Evolutionary conservation across 2,329 filamentous ascomycete species (phyloP).

Genomic region (Diaporthe sp.): DNA sequence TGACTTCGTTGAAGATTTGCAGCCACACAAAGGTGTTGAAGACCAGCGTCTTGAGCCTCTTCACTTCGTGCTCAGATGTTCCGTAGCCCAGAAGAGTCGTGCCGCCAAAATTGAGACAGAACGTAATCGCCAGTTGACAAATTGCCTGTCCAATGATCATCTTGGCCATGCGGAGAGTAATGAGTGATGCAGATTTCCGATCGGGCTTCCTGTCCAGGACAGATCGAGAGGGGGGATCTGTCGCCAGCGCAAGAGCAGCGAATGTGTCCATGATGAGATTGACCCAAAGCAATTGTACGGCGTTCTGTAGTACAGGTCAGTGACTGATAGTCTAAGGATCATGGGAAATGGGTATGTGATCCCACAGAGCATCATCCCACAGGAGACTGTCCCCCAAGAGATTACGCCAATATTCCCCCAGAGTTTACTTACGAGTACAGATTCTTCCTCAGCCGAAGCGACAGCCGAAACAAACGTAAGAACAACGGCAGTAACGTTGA

Average conservation of each 20-base stretch:
- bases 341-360: too few species aligned
- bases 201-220: conserved; percentile 73
- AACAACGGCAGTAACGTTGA: conserved; percentile 85
- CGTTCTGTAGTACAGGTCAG: conserved; percentile 55
- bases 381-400: too few species aligned
- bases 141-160: conserved; percentile 88
- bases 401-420: neutral
- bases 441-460: conserved; percentile 70
- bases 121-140: conserved; percentile 78
- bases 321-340: too few species aligned
- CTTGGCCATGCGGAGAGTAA: conserved; percentile 86
- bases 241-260: conserved; percentile 75
- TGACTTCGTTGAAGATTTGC: conserved; percentile 88
- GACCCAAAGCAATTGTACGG: conserved; percentile 87
- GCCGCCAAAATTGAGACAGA: conserved; percentile 78
- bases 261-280: conserved; percentile 91
- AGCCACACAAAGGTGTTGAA: conserved; percentile 92
- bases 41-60: conserved; percentile 75
- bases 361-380: too few species aligned
- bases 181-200: conserved; percentile 78
- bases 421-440: conserved; percentile 64
- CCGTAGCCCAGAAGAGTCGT: conserved; percentile 69
- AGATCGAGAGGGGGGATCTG: conserved; percentile 52
- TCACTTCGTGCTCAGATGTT: conserved; percentile 54
- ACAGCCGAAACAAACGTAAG: conserved; percentile 83